Evolutionary conservation across 129 eudicot genomes (phyloP), one percentile per base, ranked within the genome.

Genomic region (Tagetes erecta): DNA sequence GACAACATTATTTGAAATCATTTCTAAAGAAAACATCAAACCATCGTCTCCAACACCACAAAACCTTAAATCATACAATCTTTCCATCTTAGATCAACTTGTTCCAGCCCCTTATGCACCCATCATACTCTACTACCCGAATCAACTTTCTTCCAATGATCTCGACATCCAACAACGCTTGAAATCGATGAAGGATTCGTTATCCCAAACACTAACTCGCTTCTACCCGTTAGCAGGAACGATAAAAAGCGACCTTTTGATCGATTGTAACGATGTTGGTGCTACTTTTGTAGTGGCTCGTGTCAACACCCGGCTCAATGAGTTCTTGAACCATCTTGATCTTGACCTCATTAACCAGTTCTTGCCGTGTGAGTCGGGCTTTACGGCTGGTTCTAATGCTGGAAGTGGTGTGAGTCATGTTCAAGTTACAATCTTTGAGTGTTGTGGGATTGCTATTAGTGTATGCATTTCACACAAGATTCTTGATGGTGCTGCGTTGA

Each of bases 381-480:
- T 44, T 6, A 7, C 27, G 27, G 27, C 34, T 7, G 46, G 76
- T 13, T 27, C 66, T 1, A 31, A 41, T 41, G 51, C 1, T 8
- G n/a, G 68, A 12, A 9, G 3, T 72, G n/a, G 31, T 41, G 76
- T 58, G 56, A 56, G 57, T 56, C 57, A 72, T 58, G 52, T 80
- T 49, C 91, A 84, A 41, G 62, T 81, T 14, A 84, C 51, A 59
- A 38, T 53, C 4, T 87, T 84, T 9, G 75, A 59, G 2, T 84
- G 86, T 14, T 81, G 85, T 6, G 88, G 88, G 0, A 8, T 84
- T 2, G 82, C 78, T 0, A 50, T 87, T 9, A 78, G 86, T n/a
- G 62, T 76, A 53, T 73, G 83, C 34, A 60, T 79, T 47, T 73
- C 67, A 0, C 92, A 87, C 60, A 81, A 75, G 69, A 58, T 84